phyloP scores from a whole-genome alignment of 768 basidiomycete species.

The Xerocomus brunneocitrinus region DNA sequence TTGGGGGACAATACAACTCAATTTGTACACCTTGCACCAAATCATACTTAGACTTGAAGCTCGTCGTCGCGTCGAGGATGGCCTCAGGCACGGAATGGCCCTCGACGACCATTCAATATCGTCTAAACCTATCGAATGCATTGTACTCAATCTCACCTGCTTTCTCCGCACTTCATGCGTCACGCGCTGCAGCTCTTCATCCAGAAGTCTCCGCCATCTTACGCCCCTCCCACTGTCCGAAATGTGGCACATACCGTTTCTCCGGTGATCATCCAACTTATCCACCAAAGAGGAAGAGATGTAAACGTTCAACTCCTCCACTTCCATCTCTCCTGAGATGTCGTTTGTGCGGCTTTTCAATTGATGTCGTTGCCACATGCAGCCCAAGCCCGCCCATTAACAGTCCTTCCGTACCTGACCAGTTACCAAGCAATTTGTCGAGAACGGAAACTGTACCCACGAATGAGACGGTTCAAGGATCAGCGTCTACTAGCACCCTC shows the following conservation, averaged over 20 bases:
- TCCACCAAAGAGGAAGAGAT: conserved; percentile 21
- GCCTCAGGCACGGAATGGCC: neutral
- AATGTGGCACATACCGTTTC: conserved; percentile 51
- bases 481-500: neutral
- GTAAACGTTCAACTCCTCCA: conserved; percentile 2
- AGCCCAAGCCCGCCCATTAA: neutral
- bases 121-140: conserved; percentile 43
- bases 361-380: neutral
- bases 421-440: neutral
- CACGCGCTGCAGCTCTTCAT: conserved; percentile 34
- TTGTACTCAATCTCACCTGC: conserved; percentile 49
- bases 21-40: too few relatives aligned
- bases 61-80: neutral
- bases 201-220: conserved; percentile 23
- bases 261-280: conserved; percentile 36
- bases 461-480: neutral
- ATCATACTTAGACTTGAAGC: neutral
- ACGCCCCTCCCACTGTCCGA: conserved; percentile 37
- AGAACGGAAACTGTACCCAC: neutral
- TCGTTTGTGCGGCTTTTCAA: conserved; percentile 17
- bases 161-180: conserved; percentile 60
- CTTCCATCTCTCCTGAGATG: conserved; percentile 13
- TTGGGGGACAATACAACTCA: conserved; percentile 19
- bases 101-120: conserved; percentile 36
- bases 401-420: neutral